These are phyloP conservation scores for Cryphonectria radicalis DNA, from an alignment of 2,329 filamentous ascomycete species.

Conservation along the genomic window DNA sequence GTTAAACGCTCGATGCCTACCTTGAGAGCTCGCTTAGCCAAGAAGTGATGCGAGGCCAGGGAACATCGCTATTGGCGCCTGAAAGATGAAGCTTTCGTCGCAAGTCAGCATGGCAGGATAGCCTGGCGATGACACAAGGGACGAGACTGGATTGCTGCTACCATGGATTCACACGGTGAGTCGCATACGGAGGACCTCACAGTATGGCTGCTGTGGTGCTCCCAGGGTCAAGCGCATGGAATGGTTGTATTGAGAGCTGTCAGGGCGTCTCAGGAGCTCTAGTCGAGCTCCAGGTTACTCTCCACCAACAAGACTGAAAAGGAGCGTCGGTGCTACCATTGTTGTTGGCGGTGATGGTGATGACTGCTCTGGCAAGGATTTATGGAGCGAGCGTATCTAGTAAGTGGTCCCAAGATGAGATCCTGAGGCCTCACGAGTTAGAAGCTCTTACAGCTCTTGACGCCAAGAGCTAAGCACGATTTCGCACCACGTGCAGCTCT, in stretches of 20 bases:
- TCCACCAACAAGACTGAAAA: neutral
- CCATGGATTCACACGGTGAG: neutral
- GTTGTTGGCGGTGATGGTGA: neutral
- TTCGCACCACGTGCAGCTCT: neutral
- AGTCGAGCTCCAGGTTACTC: neutral
- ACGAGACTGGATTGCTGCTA: neutral
- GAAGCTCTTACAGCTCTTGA: neutral
- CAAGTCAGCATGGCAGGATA: slow-evolving; percentile 3
- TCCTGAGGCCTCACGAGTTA: neutral
- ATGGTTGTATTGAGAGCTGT: neutral
- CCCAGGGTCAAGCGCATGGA: neutral
- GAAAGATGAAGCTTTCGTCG: slow-evolving; percentile 1
- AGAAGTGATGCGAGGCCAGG: neutral
- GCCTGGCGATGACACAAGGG: neutral
- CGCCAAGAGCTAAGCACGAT: neutral
- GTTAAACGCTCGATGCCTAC: neutral
- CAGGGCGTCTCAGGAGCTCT: neutral
- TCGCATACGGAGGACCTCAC: neutral
- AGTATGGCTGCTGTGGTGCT: neutral
- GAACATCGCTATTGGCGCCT: neutral
- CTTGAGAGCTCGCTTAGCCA: neutral
- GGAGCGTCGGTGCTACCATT: neutral
- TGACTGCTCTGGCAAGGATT: neutral
- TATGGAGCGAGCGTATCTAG: neutral
- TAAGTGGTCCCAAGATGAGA: neutral